Evolutionary conservation across 768 basidiomycete genomes (phyloP).

Genomic region (Cystobasidium ongulense): DNA sequence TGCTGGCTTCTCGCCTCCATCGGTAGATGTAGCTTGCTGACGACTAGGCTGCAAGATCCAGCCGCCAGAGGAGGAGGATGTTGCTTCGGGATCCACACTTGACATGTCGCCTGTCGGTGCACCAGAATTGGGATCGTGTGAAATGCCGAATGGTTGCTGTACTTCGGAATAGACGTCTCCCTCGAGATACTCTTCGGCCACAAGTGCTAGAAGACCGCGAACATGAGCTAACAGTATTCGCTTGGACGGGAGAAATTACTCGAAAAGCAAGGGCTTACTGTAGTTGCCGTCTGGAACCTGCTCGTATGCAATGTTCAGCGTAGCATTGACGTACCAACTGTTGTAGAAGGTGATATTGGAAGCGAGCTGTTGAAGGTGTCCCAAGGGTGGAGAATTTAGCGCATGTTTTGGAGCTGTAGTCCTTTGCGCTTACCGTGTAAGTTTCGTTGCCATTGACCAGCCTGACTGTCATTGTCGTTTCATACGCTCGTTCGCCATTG

Average conservation of each 20-base stretch:
- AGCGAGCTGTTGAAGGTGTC: neutral
- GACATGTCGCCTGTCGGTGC: neutral
- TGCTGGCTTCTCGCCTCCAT: neutral
- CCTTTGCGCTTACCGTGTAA: neutral
- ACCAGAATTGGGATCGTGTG: neutral
- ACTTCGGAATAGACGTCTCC: neutral
- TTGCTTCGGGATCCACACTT: neutral
- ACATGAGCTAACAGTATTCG: neutral
- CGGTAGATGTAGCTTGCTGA: neutral
- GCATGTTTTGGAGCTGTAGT: no score
- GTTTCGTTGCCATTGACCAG: neutral
- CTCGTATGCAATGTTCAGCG: neutral
- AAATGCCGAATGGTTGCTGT: neutral
- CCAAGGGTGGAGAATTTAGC: neutral
- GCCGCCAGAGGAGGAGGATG: neutral
- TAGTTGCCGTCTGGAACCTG: neutral
- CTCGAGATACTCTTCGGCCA: neutral
- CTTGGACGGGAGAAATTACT: neutral
- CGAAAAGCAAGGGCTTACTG: neutral
- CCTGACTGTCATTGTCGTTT: conserved; percentile 2
- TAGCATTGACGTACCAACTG: conserved; percentile 1
- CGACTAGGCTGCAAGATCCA: neutral
- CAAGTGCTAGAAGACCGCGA: neutral
- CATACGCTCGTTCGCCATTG: neutral
- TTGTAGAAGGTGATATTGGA: conserved; percentile 4